These are phyloP conservation scores for Penicillium glabrum DNA, from an alignment of 2,329 filamentous ascomycete genomes.

Conservation along the genomic window DNA sequence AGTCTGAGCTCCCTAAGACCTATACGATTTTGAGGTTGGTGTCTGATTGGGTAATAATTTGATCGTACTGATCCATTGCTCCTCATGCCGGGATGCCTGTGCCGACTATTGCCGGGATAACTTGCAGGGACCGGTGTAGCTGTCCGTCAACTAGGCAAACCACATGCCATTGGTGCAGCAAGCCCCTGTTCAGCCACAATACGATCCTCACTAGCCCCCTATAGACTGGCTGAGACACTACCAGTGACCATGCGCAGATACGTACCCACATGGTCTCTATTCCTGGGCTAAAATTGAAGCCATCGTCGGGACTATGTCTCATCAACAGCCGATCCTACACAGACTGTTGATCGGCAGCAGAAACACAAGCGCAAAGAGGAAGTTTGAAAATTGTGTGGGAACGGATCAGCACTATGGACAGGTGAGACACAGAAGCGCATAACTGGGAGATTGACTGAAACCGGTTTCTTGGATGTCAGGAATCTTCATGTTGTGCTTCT, in stretches of 20 bases:
- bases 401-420: neutral
- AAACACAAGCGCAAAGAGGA: neutral
- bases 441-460: neutral
- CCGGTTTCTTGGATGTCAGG: neutral
- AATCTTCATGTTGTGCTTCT: neutral
- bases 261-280: neutral
- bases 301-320: constrained; percentile 1
- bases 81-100: neutral
- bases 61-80: neutral
- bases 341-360: neutral
- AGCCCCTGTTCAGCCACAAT: constrained; percentile 3
- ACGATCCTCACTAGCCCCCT: neutral
- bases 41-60: neutral
- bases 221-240: constrained; percentile 13
- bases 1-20: no score
- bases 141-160: neutral
- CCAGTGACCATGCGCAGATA: constrained; percentile 5
- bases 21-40: neutral
- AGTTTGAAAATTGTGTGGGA: neutral
- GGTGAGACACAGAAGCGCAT: constrained; percentile 3
- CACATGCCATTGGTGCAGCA: neutral
- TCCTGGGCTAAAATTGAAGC: neutral
- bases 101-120: neutral
- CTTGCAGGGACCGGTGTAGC: neutral
- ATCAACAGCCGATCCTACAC: neutral